Base-by-base conservation (phyloP, 2,329 filamentous ascomycete species). In the Fusarium vanettenii region DNA sequence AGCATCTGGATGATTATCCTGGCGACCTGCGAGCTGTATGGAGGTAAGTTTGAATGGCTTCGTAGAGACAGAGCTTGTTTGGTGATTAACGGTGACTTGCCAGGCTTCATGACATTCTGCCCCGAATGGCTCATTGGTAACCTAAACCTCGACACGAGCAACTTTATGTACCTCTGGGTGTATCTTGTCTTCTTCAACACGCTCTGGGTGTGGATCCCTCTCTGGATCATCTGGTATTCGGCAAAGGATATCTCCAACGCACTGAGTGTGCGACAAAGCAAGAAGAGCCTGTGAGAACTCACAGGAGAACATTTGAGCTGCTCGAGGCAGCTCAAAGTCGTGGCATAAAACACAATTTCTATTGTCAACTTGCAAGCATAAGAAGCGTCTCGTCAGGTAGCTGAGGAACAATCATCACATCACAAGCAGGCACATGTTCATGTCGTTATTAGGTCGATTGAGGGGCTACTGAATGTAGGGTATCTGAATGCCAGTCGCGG, bases 71-170 rank as follows among this genome's bases (percentile, higher is more conserved):
- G 25, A 39, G 43, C 43, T 16, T 14, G 22, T 6, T 13, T 27
- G 29, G 6, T 20, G 18, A 35, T 22, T 50, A 50, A 71, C 55
- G 9, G 25, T 14, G 16, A 35, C 11, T 16, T 37, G 20, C n/a
- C 43, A 90, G 89, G 91, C 20, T 93, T 91, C 83, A 92, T 93
- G 89, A 93, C 91, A 0, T 93, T 93, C 79, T 91, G 89, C 81
- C 91, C 91, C 14, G 91, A 93, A 82, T 93, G 91, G 91, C 83
- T 93, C 14, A 89, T 87, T 3, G 87, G 87, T 61, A 92, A 87
- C 79, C 79, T 87, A 73, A 92, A 91, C 79, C 87, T 93, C 69
- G 89, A 92, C 80, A 86, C 86, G 20, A 90, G 87, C 83, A 93
- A 92, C 82, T 92, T 89, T 76, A 91, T 93, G 90, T 92, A 91